Conservation (phyloP, 2,329 filamentous ascomycete species). For the Paracorniculantispora psalliotae region DNA sequence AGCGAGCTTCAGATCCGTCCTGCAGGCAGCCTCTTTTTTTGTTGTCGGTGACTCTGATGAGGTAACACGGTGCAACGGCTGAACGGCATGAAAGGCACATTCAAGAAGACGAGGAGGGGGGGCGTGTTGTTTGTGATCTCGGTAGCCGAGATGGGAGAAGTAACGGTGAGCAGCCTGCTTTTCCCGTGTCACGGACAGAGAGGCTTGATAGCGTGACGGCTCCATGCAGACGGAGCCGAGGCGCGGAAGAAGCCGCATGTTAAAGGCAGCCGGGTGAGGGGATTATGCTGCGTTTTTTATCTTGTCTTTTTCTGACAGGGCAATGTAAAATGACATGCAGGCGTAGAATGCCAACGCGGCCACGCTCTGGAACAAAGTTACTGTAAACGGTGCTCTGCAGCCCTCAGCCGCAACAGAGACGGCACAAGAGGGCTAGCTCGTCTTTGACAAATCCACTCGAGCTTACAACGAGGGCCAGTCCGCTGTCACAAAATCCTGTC, state of each 20-base stretch:
- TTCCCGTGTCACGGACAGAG: neutral
- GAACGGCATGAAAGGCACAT: neutral
- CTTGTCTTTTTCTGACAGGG: neutral
- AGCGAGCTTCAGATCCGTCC: neutral
- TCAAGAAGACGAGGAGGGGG: neutral
- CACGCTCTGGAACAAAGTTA: no score
- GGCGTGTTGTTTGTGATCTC: neutral
- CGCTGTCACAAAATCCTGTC: no score
- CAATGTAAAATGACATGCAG: neutral
- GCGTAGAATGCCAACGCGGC: no score
- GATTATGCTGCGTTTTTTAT: neutral
- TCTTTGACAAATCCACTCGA: neutral
- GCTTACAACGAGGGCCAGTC: neutral
- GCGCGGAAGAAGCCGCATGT: neutral
- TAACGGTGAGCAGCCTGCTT: no score
- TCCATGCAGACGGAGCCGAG: neutral
- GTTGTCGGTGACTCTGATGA: neutral
- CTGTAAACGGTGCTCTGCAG: no score
- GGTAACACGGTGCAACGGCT: neutral
- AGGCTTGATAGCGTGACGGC: neutral
- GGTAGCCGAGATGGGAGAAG: neutral
- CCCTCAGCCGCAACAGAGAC: no score
- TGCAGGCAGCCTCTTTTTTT: slow-evolving; percentile 7
- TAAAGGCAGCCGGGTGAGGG: neutral
- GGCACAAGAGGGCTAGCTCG: no score